Evolutionary conservation across 257 asterid species (phyloP).

Genomic region (Solanum infundibuliforme): DNA sequence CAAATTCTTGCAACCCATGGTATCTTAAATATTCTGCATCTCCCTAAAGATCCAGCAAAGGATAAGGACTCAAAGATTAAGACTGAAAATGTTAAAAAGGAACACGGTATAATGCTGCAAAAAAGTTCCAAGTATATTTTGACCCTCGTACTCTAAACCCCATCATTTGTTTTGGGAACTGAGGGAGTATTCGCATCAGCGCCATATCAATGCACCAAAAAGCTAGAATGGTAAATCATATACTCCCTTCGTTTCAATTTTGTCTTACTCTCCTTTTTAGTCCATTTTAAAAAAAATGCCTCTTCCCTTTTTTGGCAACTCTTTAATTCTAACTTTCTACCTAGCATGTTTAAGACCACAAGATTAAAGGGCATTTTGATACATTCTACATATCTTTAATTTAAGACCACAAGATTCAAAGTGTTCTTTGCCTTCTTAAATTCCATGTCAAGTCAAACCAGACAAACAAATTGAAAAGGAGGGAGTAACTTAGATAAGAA

Average conservation of each 20-base stretch:
- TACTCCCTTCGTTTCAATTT: not conserved
- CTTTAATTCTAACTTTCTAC: not conserved
- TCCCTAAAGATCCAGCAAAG: constrained; percentile 47
- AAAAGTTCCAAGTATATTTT: not conserved
- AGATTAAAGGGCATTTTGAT: not conserved
- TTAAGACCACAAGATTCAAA: not conserved
- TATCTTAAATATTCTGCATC: constrained; percentile 79
- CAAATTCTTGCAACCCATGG: constrained; percentile 86
- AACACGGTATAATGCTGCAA: not conserved
- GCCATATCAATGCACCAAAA: not conserved
- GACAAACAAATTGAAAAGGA: not conserved
- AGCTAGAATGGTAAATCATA: not conserved
- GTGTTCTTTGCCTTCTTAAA: not conserved
- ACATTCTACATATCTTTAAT: not conserved
- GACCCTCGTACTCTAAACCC: not conserved
- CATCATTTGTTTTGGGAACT: not conserved
- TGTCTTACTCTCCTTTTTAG: not conserved
- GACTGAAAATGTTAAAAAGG: not conserved
- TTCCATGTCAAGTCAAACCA: not conserved
- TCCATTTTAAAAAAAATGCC: not conserved
- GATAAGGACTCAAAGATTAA: not conserved
- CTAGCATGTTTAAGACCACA: not conserved
- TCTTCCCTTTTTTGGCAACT: not conserved
- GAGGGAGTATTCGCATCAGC: not conserved
- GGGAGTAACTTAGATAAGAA: not conserved